Base-by-base conservation (phyloP, 1,139 yeast species). In the Eremothecium cymbalariae region DNA sequence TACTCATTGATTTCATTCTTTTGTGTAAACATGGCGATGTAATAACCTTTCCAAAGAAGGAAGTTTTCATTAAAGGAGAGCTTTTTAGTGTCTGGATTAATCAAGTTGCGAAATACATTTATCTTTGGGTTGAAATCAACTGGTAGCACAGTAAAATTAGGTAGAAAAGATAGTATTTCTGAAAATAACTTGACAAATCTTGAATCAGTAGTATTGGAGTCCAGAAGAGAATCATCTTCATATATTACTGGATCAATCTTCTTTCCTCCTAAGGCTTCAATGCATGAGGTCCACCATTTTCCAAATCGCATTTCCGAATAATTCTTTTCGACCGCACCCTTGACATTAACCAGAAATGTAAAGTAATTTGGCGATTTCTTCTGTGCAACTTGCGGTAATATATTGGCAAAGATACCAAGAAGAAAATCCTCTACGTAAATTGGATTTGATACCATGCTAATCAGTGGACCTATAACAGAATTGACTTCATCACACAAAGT, bases 401-500 rank as follows among this genome's bases (percentile, higher is more conserved):
- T 18, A n/a, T 38, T 24, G 3, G 43, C 34, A 25, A 38, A 44
- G n/a, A 43, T 15, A 8, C 40, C 32, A 7, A 42, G 31, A 28
- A 40, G 32, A 14, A 40, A 37, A 17, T 33, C 43, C 11, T 25
- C 38, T 13, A 32, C 28, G 17, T 26, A 19, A 9, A 23, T 20
- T 4, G 24, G 35, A 11, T 34, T 31, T 6, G 22, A 23, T 11
- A 31, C 29, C 9, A 41, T n/a, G 17, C 14, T 28, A 8, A 46
- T 18, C 6, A 42, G 22, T 13, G 34, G 31, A 7, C 29, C 22
- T 4, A 47, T 33, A n/a, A 47, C 11, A 25, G 28, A 33, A 5
- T 25, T 15, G 3, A 37, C 34, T 24, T 50, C 53, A 13, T 38
- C 24, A 23, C 39, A 42, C 8, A 47, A 28, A 2, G 13, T 16